A percentile compares a stretch with the other conserved stretches of the same genome.
phyloP scores from a whole-genome alignment of 2,329 filamentous ascomycete species.

The Xylaria arbuscula region DNA sequence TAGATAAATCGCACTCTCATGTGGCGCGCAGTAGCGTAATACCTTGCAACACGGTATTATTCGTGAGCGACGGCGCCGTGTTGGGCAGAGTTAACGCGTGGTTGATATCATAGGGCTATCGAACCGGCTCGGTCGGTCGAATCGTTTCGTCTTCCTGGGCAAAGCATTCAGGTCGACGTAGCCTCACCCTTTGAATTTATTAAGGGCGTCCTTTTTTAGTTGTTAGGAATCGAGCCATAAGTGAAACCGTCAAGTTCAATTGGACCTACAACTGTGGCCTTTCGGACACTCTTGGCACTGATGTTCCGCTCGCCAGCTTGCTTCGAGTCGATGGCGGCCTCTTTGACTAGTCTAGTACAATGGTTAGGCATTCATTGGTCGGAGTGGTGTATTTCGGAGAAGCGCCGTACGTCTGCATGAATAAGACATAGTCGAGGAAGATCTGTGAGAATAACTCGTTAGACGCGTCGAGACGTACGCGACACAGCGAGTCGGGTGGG shows the following conservation, averaged over 20 bases:
- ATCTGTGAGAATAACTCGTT: conserved; percentile 64
- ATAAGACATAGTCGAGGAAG: conserved; percentile 85
- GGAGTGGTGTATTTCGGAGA: not conserved
- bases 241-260: not conserved
- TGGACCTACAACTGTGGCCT: conserved; percentile 75
- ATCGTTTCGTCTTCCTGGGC: not conserved
- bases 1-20: not conserved
- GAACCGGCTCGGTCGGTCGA: not conserved
- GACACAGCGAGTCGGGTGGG: conserved; percentile 39
- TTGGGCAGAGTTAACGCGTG: not conserved
- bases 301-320: conserved; percentile 78
- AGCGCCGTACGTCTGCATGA: conserved; percentile 71
- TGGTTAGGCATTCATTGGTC: conserved; percentile 19
- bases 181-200: conserved; percentile 74
- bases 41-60: not conserved
- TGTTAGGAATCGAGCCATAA: conserved; percentile 5
- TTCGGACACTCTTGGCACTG: conserved; percentile 80
- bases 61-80: not conserved
- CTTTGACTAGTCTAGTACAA: conserved; percentile 74
- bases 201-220: conserved; percentile 66
- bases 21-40: not conserved
- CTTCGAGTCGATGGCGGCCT: conserved; percentile 81
- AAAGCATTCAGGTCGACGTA: not conserved
- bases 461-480: conserved; percentile 46
- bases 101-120: not conserved